A percentile compares a stretch with the other conserved stretches of the same genome.
Evolutionary conservation across 2,329 filamentous ascomycete genomes (phyloP).

Genomic region (Diplodia scrobiculata): DNA sequence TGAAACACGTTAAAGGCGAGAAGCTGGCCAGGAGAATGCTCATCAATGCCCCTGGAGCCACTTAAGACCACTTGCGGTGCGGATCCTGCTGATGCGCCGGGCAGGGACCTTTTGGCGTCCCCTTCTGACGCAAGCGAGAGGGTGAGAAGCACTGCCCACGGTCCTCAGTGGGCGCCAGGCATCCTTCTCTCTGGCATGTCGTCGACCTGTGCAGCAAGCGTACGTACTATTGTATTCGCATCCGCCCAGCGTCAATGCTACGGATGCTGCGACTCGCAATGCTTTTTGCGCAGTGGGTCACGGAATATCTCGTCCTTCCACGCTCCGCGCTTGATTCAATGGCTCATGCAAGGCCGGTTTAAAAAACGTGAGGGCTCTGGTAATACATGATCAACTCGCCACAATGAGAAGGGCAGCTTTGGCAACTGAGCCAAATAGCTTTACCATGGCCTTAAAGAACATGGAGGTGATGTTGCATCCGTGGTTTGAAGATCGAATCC

Average conservation of each 20-base stretch:
- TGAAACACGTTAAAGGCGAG: background rate
- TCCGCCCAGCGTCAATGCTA: too few species aligned
- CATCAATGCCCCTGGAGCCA: conserved; percentile 8
- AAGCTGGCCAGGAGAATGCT: conserved; percentile 3
- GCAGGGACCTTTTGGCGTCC: background rate
- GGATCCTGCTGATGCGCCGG: conserved; percentile 9
- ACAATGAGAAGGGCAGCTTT: too few species aligned
- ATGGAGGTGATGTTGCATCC: too few species aligned
- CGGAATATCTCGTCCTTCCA: background rate
- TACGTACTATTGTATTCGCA: too few species aligned
- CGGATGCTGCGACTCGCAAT: background rate
- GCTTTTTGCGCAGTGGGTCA: background rate
- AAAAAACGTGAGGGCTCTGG: too few species aligned
- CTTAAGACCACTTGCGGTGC: background rate
- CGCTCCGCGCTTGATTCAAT: background rate
- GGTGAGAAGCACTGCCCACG: background rate
- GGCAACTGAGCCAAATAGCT: too few species aligned
- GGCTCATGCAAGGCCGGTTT: too few species aligned
- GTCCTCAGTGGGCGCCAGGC: background rate
- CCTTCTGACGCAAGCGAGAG: background rate
- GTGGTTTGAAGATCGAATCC: too few species aligned
- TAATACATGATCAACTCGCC: too few species aligned
- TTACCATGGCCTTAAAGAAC: too few species aligned
- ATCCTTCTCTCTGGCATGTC: background rate
- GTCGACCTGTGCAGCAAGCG: background rate